A percentile compares a stretch with the other conserved stretches of the same genome.
Evolutionary conservation across 768 basidiomycete genomes (phyloP).

Genomic region (Tubosaeta brunneosetosa): DNA sequence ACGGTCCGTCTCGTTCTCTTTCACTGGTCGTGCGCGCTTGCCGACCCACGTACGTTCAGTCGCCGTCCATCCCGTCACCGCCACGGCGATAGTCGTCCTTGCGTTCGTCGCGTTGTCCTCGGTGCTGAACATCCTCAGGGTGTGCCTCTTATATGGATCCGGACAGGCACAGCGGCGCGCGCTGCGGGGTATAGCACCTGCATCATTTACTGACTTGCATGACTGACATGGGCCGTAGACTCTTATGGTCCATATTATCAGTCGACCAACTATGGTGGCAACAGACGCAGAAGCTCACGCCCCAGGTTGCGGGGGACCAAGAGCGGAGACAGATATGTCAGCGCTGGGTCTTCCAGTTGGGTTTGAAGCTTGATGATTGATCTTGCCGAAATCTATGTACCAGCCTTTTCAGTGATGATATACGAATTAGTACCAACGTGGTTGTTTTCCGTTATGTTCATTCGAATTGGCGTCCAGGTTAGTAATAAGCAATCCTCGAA

Average conservation of each 20-base stretch:
- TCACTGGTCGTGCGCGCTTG: too few species aligned
- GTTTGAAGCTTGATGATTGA: not conserved
- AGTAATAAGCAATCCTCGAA: conserved; percentile 12
- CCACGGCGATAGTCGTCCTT: conserved; percentile 9
- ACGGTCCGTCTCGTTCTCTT: conserved; percentile 9
- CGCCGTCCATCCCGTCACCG: conserved; percentile 10
- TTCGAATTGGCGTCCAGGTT: not conserved
- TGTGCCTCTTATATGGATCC: not conserved
- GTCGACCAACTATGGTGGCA: conserved; percentile 16
- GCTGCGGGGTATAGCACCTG: conserved; percentile 10
- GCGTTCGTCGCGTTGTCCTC: conserved; percentile 6
- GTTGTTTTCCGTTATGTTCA: not conserved
- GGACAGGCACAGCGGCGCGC: not conserved
- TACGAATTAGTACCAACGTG: not conserved
- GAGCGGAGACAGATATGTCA: not conserved
- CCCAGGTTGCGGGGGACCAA: conserved; percentile 10
- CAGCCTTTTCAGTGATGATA: too few species aligned
- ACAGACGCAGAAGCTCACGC: conserved; percentile 6
- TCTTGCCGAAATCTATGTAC: not conserved
- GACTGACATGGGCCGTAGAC: not conserved
- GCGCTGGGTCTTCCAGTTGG: conserved; percentile 1
- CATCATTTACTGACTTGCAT: not conserved
- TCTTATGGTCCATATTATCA: conserved; percentile 19
- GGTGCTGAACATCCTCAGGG: not conserved
- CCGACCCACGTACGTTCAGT: not conserved